A percentile compares a stretch with the other conserved stretches of the same genome.
Conservation (phyloP, 2,329 filamentous ascomycete genomes). For the Ceratocystis cacaofunesta region DNA sequence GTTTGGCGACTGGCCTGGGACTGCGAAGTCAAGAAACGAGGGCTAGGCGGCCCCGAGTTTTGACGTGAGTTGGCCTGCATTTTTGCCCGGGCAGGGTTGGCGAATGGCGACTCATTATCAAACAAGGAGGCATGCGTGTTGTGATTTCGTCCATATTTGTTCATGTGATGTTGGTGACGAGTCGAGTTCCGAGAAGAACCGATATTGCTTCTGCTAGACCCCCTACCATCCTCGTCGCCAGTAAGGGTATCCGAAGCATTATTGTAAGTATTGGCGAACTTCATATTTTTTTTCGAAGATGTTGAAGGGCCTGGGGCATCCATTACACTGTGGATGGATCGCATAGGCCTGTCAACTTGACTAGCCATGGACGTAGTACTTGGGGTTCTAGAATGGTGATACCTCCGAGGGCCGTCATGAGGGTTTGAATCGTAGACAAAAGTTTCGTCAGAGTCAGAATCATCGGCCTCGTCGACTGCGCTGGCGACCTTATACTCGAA, state of each 20-base stretch:
- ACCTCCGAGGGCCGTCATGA: constrained; percentile 54
- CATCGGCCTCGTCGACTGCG: constrained; percentile 89
- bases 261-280: constrained; percentile 72
- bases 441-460: constrained; percentile 93
- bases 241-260: constrained; percentile 40
- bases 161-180: constrained; percentile 72
- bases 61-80: constrained; percentile 45
- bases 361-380: constrained; percentile 76
- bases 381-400: constrained; percentile 89
- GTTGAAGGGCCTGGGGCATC: constrained; percentile 37
- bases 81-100: constrained; percentile 49
- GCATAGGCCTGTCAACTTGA: constrained; percentile 44
- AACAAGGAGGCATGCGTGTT: constrained; percentile 58
- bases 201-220: constrained; percentile 42
- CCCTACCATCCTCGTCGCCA: constrained; percentile 51
- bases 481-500: constrained; percentile 95
- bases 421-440: constrained; percentile 99
- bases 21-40: constrained; percentile 34
- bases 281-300: constrained; percentile 73
- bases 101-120: constrained; percentile 65
- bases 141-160: constrained; percentile 49
- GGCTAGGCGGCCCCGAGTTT: constrained; percentile 55
- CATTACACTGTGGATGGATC: constrained; percentile 52
- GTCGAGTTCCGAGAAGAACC: constrained; percentile 51
- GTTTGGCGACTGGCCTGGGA: constrained; percentile 31